These are phyloP conservation scores for Rhizomucor miehei DNA, from an alignment of 371 early-diverging fungal genomes.

Conservation along the genomic window DNA sequence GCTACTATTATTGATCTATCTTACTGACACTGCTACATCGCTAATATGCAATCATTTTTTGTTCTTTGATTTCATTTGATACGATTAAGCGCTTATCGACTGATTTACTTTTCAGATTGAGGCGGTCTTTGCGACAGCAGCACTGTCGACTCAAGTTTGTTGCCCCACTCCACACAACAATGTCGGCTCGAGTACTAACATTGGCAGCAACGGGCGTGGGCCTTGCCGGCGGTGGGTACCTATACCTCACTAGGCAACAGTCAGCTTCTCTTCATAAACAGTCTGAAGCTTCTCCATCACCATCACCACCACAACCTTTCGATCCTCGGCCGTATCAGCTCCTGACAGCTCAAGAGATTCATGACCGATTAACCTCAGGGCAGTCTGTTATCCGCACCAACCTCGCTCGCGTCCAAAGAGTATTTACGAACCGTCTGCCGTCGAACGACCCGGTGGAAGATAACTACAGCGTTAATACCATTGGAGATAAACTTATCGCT, in stretches of 20 bases:
- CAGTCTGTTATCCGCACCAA: constrained; percentile 22
- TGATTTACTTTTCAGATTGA: no score
- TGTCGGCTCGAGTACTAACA: background rate
- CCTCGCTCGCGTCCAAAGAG: constrained; percentile 22
- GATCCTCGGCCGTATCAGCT: constrained; percentile 35
- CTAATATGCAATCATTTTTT: no score
- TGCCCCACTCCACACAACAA: no score
- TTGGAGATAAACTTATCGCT: constrained; percentile 30
- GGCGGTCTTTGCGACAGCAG: no score
- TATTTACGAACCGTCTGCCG: constrained; percentile 36
- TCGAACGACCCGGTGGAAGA: constrained; percentile 50
- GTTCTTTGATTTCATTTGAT: no score
- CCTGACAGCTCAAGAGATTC: constrained; percentile 26
- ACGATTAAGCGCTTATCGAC: no score
- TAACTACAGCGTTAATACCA: constrained; percentile 34
- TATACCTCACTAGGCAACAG: constrained; percentile 7
- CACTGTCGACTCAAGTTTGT: no score
- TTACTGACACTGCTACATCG: no score
- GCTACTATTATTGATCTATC: no score
- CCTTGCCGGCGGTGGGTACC: constrained; percentile 25
- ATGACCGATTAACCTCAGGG: constrained; percentile 25
- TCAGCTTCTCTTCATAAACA: background rate
- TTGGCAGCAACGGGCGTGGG: constrained; percentile 23
- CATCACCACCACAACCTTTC: constrained; percentile 1
- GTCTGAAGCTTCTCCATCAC: background rate